Evolutionary conservation across 345 rosid genomes (phyloP).

Genomic region (Dipteronia dyeriana): DNA sequence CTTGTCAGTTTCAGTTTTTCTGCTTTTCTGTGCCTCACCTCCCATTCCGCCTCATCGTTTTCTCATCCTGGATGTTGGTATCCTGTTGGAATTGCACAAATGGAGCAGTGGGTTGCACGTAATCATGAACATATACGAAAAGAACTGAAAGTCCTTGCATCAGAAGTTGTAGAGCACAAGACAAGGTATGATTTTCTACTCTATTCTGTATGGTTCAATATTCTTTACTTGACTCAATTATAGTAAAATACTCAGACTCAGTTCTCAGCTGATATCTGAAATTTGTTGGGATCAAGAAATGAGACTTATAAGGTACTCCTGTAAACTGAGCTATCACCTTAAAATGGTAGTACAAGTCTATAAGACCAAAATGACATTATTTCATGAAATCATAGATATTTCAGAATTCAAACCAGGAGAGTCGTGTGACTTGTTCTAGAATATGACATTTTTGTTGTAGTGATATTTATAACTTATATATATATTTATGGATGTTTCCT

Average conservation of each 20-base stretch:
- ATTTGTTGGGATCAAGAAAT: too few species aligned
- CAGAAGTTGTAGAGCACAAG: conserved; percentile 39
- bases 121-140: conserved; percentile 30
- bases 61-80: conserved; percentile 43
- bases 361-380: neutral
- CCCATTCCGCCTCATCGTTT: conserved; percentile 24
- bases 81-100: conserved; percentile 70
- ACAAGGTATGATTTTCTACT: conserved; percentile 39
- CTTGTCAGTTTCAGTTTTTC: conserved; percentile 62
- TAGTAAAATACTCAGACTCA: neutral
- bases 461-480: too few species aligned
- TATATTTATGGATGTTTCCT: neutral
- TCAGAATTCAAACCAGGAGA: neutral
- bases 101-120: conserved; percentile 70
- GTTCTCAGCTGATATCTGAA: too few species aligned
- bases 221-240: neutral
- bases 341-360: neutral
- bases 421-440: neutral
- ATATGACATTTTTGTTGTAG: neutral
- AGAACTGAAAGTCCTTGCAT: conserved; percentile 47
- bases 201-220: neutral
- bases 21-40: conserved; percentile 36
- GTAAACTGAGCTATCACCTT: neutral
- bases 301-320: neutral
- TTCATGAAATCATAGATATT: neutral